Base-by-base conservation (phyloP, 176 grass and related monocot genomes). In the Cocos nucifera region DNA sequence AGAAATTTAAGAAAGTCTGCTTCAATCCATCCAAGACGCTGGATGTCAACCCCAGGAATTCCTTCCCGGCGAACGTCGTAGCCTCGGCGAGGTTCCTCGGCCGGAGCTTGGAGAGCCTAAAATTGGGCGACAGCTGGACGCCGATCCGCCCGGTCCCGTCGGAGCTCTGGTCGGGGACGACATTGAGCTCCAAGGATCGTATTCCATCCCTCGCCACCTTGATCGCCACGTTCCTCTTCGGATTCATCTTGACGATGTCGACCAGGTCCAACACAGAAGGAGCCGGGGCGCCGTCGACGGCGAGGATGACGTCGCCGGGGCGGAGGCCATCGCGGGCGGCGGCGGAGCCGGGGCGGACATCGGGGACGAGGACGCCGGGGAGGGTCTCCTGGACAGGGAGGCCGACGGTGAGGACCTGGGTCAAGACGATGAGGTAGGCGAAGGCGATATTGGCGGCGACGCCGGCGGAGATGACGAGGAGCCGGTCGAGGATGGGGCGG, bases 1-100 rank as follows among this genome's bases (percentile, higher is more conserved):
- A 91, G 58, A 98, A 92, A 54, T 98, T 92, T 58, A 92, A 75
- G 22, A 97, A 75, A 1, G 87, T 98, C 58, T 88, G 87, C 75
- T 84, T 83, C 22, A 98, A 72, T 18, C 93, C 93, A 21, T 92
- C 93, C n/a, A 97, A 75, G 17, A 98, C 81, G 0, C 76, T 67
- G 5, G 53, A 67, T 10, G 69, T 69, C 66, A 97, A 53, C 4
- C 75, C 76, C 10, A 62, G 64, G 79, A 83, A 97, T 66, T 92
- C 93, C 15, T 65, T 83, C 29, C 64, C 68, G 8, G 93, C 81
- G 3, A 92, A 78, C 14, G 73, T 57, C 4, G 81, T 85, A 3
- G 93, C 79, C 24, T 92, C 73, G 3, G 73, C 73, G 16, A 79
- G 57, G 57, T 91, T 85, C 6, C 67, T 59, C 0, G 93, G 78